Conservation (phyloP, 768 basidiomycete genomes). For the Mycena venus region DNA sequence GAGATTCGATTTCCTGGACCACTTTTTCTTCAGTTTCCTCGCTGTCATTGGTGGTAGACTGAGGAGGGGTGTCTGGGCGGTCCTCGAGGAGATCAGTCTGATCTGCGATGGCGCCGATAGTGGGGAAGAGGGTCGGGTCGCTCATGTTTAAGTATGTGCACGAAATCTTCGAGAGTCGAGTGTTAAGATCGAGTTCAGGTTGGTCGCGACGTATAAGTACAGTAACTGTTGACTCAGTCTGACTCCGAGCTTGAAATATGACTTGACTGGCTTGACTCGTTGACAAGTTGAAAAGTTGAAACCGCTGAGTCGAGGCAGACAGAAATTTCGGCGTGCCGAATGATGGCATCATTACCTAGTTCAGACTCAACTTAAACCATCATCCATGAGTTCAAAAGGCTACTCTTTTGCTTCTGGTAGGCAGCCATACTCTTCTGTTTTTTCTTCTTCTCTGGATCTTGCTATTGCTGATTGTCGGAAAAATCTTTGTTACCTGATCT, state of each 20-base stretch:
- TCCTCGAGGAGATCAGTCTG: conserved; percentile 56
- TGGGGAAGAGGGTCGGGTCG: conserved; percentile 59
- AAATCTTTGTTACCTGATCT: too few species aligned
- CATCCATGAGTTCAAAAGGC: too few species aligned
- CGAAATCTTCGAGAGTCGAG: background rate
- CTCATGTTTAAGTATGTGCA: conserved; percentile 26
- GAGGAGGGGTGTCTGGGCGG: conserved; percentile 46
- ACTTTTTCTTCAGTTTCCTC: conserved; percentile 75
- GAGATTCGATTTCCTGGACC: conserved; percentile 87
- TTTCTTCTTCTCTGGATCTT: too few species aligned
- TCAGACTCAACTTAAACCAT: too few species aligned
- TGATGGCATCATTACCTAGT: background rate
- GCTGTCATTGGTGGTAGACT: conserved; percentile 60
- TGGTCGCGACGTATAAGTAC: conserved; percentile 7
- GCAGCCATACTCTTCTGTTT: too few species aligned
- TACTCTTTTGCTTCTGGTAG: too few species aligned
- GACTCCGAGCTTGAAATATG: background rate
- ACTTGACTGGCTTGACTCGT: background rate
- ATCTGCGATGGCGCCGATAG: conserved; percentile 65
- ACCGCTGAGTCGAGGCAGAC: background rate
- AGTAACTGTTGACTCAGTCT: background rate
- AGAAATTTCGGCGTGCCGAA: background rate
- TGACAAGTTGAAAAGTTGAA: background rate
- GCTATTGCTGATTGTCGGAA: too few species aligned
- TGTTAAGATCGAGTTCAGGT: background rate